A percentile compares a stretch with the other conserved stretches of the same genome.
phyloP scores from a whole-genome alignment of 345 rosid genomes.

The Gossypium raimondii region DNA sequence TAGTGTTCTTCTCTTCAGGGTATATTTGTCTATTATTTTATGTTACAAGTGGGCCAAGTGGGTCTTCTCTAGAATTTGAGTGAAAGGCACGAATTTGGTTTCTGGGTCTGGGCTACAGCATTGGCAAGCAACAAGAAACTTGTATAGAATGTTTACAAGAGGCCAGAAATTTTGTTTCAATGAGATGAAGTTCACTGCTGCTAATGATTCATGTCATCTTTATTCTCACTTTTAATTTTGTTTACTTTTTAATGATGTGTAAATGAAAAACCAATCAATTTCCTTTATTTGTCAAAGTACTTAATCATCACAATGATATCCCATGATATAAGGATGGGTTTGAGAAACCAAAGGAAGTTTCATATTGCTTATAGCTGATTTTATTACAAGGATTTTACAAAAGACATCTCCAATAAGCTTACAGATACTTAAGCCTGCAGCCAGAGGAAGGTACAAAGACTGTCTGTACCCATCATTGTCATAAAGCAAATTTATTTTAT shows the following conservation, averaged over 20 bases:
- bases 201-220: no score
- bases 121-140: background rate
- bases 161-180: background rate
- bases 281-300: no score
- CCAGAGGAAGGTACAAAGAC: constrained; percentile 9
- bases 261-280: no score
- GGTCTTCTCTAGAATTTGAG: background rate
- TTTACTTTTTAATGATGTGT: no score
- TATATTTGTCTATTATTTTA: background rate
- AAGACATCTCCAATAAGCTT: constrained; percentile 8
- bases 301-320: no score
- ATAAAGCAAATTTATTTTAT: constrained; percentile 4
- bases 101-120: background rate
- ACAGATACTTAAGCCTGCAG: constrained; percentile 5
- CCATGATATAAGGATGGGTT: background rate
- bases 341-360: background rate
- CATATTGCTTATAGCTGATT: constrained; percentile 11
- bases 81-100: constrained; percentile 7
- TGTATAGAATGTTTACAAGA: no score
- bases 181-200: no score
- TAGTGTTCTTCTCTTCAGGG: background rate
- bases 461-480: background rate
- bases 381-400: constrained; percentile 16
- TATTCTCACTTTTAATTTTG: no score
- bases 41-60: constrained; percentile 6